Percentiles rank a stretch among this genome's conserved stretches.
These are phyloP conservation scores for Acrocalymma vagum DNA, from an alignment of 2,329 filamentous ascomycete species.

Conservation along the genomic window DNA sequence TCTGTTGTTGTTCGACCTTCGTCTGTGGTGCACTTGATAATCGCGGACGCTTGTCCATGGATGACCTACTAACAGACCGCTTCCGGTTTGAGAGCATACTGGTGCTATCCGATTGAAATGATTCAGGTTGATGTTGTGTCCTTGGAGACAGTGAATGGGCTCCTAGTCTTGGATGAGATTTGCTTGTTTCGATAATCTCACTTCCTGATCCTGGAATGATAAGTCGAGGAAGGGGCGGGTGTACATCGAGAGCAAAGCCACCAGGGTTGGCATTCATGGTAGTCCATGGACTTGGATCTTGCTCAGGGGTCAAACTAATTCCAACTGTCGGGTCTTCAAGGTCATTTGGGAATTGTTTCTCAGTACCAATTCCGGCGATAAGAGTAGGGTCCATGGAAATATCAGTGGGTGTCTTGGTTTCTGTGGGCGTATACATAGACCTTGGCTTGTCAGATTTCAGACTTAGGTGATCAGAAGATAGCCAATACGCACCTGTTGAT, in stretches of 20 bases:
- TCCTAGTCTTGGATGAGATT: not conserved
- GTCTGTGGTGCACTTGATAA: slow-evolving; percentile 36
- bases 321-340: slow-evolving; percentile 24
- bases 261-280: slow-evolving; percentile 15
- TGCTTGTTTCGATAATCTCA: too few species aligned
- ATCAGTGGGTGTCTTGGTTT: slow-evolving; percentile 17
- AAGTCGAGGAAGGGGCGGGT: not conserved
- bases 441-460: slow-evolving; percentile 29
- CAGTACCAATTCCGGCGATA: slow-evolving; percentile 38
- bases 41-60: too few species aligned
- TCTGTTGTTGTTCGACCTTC: slow-evolving; percentile 39
- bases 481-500: slow-evolving; percentile 56
- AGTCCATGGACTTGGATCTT: slow-evolving; percentile 24
- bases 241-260: not conserved
- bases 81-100: slow-evolving; percentile 15
- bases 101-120: too few species aligned
- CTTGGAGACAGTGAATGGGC: not conserved
- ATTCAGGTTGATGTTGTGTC: too few species aligned
- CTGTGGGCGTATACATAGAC: slow-evolving; percentile 25
- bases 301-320: slow-evolving; percentile 33
- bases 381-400: slow-evolving; percentile 39
- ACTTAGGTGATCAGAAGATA: not conserved
- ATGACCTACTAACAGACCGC: too few species aligned
- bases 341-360: slow-evolving; percentile 24
- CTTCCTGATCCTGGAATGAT: too few species aligned